Base-by-base conservation (phyloP, 1,139 yeast genomes). In the Scheffersomyces cryptocercus region DNA sequence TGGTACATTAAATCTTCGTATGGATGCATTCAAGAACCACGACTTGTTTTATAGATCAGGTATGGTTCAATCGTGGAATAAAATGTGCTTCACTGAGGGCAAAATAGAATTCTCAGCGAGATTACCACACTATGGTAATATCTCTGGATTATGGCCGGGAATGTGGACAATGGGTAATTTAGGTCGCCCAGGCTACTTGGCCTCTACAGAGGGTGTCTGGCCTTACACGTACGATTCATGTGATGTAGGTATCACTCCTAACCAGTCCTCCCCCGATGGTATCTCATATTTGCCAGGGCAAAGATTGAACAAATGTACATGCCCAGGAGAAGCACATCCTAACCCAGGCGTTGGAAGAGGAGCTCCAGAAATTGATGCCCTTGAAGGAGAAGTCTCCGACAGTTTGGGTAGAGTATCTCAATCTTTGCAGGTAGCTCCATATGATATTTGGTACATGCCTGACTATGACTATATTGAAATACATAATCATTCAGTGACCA, bases 101-200 rank as follows among this genome's bases (percentile, higher is more conserved):
- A 61, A 71, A 36, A 54, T 88, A 29, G 93, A 85, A 59, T 75
- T 85, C 9, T 81, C 88, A 5, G 89, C 88, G 0, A 73, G 79
- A 51, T 65, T 88, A 48, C 93, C 96, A 13, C 85, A 85, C 46
- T 79, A 75, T 49, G 91, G 91, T 50, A 69, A 78, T 45, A 73
- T 82, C 24, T 73, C 82, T 8, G 96, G 96, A 35, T 68, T 88
- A 45, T 88, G 96, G 96, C 96, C 96, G 0, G 96, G 95, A 66
- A 61, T 87, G 44, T 88, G 96, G 96, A 77, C 93, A 2, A 74
- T 88, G 76, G 96, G 96, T 38, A 88, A 88, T 56, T 70, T 88
- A 46, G 96, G 87, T 28, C 77, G 96, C 53, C 89, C 96, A 0
- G 96, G 96, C 9, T 88, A 77, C 60, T 61, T 81, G 59, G 90